Percentiles rank a stretch among this genome's conserved stretches.
Evolutionary conservation across 768 basidiomycete genomes (phyloP).

Genomic region (Phlebiopsis gigantea): DNA sequence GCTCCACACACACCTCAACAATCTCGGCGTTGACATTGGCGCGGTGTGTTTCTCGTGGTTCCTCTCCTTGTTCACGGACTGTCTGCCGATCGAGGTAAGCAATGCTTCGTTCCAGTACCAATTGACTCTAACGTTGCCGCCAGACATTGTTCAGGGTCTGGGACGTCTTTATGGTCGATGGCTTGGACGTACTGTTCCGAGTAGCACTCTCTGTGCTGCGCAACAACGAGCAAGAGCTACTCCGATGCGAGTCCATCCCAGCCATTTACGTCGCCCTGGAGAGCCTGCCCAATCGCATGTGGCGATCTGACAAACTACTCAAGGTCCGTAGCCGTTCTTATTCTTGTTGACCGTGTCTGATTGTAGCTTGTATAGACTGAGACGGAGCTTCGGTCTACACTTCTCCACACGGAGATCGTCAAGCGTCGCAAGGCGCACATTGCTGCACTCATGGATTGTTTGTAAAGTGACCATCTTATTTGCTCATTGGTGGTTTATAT

Average conservation of each 20-base stretch:
- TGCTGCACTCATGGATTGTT: slow-evolving; percentile 14
- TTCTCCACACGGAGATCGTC: slow-evolving; percentile 53
- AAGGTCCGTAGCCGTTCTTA: slow-evolving; percentile 48
- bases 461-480: neutral
- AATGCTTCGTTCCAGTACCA: neutral
- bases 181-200: slow-evolving; percentile 88
- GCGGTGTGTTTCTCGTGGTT: slow-evolving; percentile 99
- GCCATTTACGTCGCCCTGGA: slow-evolving; percentile 88
- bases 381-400: slow-evolving; percentile 45
- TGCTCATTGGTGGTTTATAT: neutral
- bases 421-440: slow-evolving; percentile 51
- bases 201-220: slow-evolving; percentile 83
- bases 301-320: slow-evolving; percentile 87
- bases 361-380: slow-evolving; percentile 9
- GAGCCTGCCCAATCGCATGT: slow-evolving; percentile 87
- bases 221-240: slow-evolving; percentile 76
- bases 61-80: slow-evolving; percentile 92
- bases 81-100: slow-evolving; percentile 87
- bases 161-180: slow-evolving; percentile 94
- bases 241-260: slow-evolving; percentile 79
- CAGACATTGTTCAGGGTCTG: slow-evolving; percentile 94
- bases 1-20: slow-evolving; percentile 67
- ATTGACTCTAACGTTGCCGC: neutral
- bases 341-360: neutral
- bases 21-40: slow-evolving; percentile 83